Conservation (phyloP, 2,329 filamentous ascomycete species). For the Cephalotrichum gorgonifer region DNA sequence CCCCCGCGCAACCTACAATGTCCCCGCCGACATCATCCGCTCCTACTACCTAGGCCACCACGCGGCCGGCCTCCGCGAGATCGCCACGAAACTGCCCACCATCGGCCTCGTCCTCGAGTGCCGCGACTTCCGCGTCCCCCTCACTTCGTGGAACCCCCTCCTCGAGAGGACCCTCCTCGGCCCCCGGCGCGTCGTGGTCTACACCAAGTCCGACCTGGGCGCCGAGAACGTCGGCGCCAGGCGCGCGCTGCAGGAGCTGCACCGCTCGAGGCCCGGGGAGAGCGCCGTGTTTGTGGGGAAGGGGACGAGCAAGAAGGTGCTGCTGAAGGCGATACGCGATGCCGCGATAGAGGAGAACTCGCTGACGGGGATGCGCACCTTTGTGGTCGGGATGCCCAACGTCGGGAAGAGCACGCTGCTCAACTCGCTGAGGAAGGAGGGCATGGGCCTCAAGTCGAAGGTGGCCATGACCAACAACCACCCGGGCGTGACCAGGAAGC, state of each 20-base stretch:
- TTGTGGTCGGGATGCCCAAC: constrained; percentile 96
- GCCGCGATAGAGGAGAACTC: constrained; percentile 29
- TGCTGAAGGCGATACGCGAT: constrained; percentile 27
- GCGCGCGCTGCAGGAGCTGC: constrained; percentile 19
- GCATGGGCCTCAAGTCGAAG: constrained; percentile 44
- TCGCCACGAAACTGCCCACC: constrained; percentile 68
- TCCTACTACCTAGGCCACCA: constrained; percentile 97
- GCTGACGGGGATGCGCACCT: constrained; percentile 71
- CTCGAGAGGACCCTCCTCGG: constrained; percentile 71
- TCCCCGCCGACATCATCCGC: constrained; percentile 64
- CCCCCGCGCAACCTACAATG: constrained; percentile 63
- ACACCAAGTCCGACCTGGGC: constrained; percentile 80
- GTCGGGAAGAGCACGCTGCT: constrained; percentile 93
- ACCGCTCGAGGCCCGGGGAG: constrained; percentile 14
- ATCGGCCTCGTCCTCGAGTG: constrained; percentile 90
- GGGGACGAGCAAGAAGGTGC: constrained; percentile 20
- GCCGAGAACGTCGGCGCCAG: constrained; percentile 17
- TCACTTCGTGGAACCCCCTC: constrained; percentile 81
- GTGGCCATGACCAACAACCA: constrained; percentile 76
- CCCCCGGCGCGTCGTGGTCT: constrained; percentile 70
- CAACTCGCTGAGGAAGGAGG: constrained; percentile 66
- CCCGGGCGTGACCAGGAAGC: constrained; percentile 81
- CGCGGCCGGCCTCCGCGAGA: constrained; percentile 66
- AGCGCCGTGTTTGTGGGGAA: constrained; percentile 34
- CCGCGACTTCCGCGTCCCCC: constrained; percentile 81